Percentiles rank a stretch among this genome's conserved stretches.
Evolutionary conservation across 139 green algal genomes (phyloP).

Genomic region (Zygnema circumcarinatum): DNA sequence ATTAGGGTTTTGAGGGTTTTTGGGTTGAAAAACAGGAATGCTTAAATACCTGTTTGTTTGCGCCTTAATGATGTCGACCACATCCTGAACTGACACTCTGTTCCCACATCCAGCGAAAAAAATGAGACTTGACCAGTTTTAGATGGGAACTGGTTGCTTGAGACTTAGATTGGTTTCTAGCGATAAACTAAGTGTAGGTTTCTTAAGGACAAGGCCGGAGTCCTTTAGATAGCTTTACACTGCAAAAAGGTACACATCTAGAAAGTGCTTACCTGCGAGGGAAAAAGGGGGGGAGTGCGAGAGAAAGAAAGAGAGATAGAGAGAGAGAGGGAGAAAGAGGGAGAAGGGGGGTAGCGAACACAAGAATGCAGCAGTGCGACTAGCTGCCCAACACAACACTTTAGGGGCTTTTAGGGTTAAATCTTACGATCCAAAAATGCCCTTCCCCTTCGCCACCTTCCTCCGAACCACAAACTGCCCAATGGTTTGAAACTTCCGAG

Average conservation of each 20-base stretch:
- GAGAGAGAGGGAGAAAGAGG: too few species aligned
- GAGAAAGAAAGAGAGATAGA: too few species aligned
- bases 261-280: too few species aligned
- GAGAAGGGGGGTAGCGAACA: too few species aligned
- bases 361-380: too few species aligned
- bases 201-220: not conserved
- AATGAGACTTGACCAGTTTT: not conserved
- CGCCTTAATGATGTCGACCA: constrained; percentile 58
- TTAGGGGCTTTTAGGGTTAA: too few species aligned
- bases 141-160: not conserved
- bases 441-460: constrained; percentile 40
- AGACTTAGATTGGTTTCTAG: not conserved
- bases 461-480: constrained; percentile 37
- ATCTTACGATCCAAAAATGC: constrained; percentile 57
- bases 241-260: too few species aligned
- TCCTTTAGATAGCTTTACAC: too few species aligned
- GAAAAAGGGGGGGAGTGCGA: too few species aligned
- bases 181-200: not conserved
- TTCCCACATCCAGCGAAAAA: not conserved
- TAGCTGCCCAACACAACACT: too few species aligned
- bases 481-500: constrained; percentile 49
- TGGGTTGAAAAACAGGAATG: too few species aligned
- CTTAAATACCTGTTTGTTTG: constrained; percentile 34
- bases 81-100: constrained; percentile 44
- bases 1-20: too few species aligned